Evolutionary conservation across 768 basidiomycete genomes (phyloP).

Genomic region (Serendipita vermifera): DNA sequence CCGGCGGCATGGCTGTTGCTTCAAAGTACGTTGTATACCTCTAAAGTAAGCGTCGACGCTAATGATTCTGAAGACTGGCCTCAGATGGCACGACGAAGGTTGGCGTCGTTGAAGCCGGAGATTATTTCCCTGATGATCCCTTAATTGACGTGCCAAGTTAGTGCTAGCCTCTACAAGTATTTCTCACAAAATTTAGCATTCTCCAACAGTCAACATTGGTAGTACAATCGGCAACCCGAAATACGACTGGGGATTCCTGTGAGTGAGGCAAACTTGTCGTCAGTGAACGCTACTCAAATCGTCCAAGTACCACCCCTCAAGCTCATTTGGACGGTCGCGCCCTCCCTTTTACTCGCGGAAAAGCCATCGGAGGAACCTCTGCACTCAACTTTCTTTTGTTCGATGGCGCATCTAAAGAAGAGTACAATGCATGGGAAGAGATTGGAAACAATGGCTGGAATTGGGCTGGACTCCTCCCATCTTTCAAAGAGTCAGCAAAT

Average conservation of each 20-base stretch:
- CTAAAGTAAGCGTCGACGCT: background rate
- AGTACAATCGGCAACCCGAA: conserved; percentile 12
- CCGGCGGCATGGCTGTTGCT: conserved; percentile 16
- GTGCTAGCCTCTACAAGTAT: background rate
- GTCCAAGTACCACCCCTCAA: no score
- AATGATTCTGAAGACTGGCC: background rate
- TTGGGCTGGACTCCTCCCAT: conserved; percentile 9
- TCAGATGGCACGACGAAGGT: conserved; percentile 11
- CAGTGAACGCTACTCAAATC: no score
- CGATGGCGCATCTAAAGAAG: conserved; percentile 16
- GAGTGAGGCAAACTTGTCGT: no score
- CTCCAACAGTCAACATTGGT: conserved; percentile 12
- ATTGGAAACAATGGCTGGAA: conserved; percentile 9
- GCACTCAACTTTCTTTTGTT: conserved; percentile 18
- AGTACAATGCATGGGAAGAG: conserved; percentile 16
- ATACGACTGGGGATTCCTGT: conserved; percentile 17
- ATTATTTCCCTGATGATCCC: conserved; percentile 14
- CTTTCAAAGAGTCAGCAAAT: background rate
- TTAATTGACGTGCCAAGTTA: conserved; percentile 16
- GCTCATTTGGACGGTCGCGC: conserved; percentile 10
- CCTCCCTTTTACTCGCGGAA: conserved; percentile 16
- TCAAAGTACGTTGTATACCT: conserved; percentile 9
- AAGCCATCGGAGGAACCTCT: conserved; percentile 16
- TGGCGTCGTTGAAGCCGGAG: conserved; percentile 18
- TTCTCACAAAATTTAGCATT: background rate